Conservation (phyloP, 2,329 filamentous ascomycete genomes). For the Fusarium virguliforme region DNA sequence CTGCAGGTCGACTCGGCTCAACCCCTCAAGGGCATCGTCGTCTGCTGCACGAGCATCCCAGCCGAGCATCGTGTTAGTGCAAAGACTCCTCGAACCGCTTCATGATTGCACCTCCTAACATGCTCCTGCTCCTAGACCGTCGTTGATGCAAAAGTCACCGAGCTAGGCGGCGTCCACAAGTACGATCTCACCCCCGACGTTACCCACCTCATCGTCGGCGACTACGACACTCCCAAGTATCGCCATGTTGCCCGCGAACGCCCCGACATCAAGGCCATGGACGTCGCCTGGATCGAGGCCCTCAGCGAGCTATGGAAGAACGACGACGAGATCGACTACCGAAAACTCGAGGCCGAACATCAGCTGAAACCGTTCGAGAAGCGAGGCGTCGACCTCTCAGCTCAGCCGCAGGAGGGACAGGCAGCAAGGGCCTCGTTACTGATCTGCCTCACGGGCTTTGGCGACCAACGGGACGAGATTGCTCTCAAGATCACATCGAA, state of each 20-base stretch:
- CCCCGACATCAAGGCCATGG: slow-evolving; percentile 87
- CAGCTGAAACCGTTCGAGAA: slow-evolving; percentile 75
- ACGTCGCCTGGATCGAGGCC: slow-evolving; percentile 87
- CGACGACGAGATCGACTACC: slow-evolving; percentile 83
- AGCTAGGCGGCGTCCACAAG: slow-evolving; percentile 91
- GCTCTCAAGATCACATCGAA: slow-evolving; percentile 77
- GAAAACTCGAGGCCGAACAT: slow-evolving; percentile 77
- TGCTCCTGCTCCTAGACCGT: slow-evolving; percentile 60
- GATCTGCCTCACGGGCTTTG: slow-evolving; percentile 72
- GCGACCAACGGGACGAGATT: slow-evolving; percentile 78
- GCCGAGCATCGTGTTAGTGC: slow-evolving; percentile 80
- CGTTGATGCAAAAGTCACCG: slow-evolving; percentile 75
- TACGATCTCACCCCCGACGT: slow-evolving; percentile 96
- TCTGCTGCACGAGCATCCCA: slow-evolving; percentile 90
- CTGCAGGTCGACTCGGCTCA: slow-evolving; percentile 69
- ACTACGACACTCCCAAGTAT: slow-evolving; percentile 93
- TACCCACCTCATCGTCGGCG: slow-evolving; percentile 93
- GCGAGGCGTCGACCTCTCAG: slow-evolving; percentile 61
- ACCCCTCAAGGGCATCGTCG: slow-evolving; percentile 79
- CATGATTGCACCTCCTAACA: slow-evolving; percentile 18
- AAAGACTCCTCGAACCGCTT: slow-evolving; percentile 19
- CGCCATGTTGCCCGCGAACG: slow-evolving; percentile 93
- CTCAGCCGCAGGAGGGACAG: slow-evolving; percentile 35
- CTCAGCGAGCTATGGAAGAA: slow-evolving; percentile 85
- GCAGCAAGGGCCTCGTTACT: slow-evolving; percentile 61